Evolutionary conservation across 2,329 filamentous ascomycete genomes (phyloP).

Genomic region (Fusarium sp.): DNA sequence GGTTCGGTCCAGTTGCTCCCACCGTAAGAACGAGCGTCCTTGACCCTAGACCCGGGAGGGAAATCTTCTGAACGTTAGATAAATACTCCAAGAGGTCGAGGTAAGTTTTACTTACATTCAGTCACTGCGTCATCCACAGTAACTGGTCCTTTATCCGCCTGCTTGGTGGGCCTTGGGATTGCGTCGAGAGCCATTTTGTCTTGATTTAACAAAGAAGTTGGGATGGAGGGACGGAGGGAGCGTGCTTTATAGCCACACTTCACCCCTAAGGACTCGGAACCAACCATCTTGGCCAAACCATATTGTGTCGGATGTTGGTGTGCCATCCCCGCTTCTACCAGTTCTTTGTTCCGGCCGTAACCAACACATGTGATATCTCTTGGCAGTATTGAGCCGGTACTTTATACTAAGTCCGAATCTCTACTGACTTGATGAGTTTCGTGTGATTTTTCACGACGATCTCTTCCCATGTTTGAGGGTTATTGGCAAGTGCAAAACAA

Average conservation of each 20-base stretch:
- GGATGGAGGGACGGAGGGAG: background rate
- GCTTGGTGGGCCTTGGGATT: background rate
- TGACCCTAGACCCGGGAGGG: background rate
- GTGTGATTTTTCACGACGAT: background rate
- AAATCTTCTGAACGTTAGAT: background rate
- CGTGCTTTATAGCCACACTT: background rate
- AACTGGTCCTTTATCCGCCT: background rate
- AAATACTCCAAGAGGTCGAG: background rate
- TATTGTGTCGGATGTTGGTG: background rate
- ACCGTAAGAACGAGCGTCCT: background rate
- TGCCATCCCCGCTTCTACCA: background rate
- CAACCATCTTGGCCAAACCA: background rate
- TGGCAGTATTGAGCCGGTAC: background rate
- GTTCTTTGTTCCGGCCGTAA: background rate
- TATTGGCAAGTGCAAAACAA: background rate
- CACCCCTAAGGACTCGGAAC: background rate
- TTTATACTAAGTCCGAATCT: background rate
- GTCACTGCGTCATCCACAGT: background rate
- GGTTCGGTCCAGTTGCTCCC: background rate
- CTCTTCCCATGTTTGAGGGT: background rate
- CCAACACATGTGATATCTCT: background rate
- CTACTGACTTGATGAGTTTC: background rate
- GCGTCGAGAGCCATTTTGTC: background rate
- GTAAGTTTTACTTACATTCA: background rate
- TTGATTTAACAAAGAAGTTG: background rate